Percentiles rank a stretch among this genome's conserved stretches.
phyloP scores from a whole-genome alignment of 2,329 filamentous ascomycete genomes.

The Mycosphaerella sp. region DNA sequence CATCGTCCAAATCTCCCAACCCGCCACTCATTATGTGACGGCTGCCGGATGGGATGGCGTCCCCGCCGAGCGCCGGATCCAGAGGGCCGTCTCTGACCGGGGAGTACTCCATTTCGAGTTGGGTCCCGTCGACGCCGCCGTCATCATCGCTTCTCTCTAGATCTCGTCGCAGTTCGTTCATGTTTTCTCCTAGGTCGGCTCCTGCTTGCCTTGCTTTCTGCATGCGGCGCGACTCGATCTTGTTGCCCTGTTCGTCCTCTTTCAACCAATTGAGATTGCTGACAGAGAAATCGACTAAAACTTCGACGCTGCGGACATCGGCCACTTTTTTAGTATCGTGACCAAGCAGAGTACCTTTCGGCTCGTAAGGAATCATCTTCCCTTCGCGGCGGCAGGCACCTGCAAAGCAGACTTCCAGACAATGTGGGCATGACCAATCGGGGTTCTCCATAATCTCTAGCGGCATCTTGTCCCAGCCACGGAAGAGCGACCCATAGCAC shows the following conservation, averaged over 20 bases:
- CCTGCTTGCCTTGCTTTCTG: slow-evolving; percentile 43
- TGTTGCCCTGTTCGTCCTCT: slow-evolving; percentile 41
- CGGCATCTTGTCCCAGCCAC: slow-evolving; percentile 86
- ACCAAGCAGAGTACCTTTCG: slow-evolving; percentile 79
- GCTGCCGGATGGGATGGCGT: slow-evolving; percentile 8
- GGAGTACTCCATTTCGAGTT: slow-evolving; percentile 39
- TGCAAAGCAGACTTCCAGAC: slow-evolving; percentile 79
- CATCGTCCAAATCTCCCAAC: slow-evolving; percentile 21
- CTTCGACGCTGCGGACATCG: slow-evolving; percentile 84
- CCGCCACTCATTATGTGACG: slow-evolving; percentile 14
- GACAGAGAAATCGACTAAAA: slow-evolving; percentile 79
- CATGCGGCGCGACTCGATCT: slow-evolving; percentile 34
- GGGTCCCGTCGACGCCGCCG: slow-evolving; percentile 32
- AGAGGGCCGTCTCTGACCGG: slow-evolving; percentile 31
- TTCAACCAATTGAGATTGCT: slow-evolving; percentile 83
- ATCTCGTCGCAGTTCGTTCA: slow-evolving; percentile 44
- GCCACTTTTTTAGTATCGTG: slow-evolving; percentile 88
- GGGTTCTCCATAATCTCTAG: slow-evolving; percentile 72
- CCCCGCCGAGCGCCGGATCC: slow-evolving; percentile 33
- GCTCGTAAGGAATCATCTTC: slow-evolving; percentile 71
- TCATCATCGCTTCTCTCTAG: slow-evolving; percentile 36
- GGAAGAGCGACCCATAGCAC: slow-evolving; percentile 88
- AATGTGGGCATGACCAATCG: slow-evolving; percentile 85
- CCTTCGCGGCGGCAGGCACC: slow-evolving; percentile 64
- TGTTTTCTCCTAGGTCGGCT: slow-evolving; percentile 39